phyloP scores from a whole-genome alignment of 148 eudicot species.

The Spergularia bocconei region DNA sequence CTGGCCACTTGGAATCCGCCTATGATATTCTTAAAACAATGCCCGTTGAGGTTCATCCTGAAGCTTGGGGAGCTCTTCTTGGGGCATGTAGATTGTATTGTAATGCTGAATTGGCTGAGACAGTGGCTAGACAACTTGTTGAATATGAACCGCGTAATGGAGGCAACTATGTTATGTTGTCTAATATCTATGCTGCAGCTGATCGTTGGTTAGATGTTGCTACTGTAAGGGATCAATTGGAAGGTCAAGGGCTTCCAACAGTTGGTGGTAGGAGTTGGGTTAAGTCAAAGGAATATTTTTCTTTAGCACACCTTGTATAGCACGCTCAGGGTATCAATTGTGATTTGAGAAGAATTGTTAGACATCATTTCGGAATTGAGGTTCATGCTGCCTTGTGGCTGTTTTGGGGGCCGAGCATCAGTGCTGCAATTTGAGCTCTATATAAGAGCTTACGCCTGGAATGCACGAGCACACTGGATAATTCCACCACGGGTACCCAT shows the following conservation, averaged over 20 bases:
- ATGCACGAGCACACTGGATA: neutral
- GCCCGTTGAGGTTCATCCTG: conserved; percentile 54
- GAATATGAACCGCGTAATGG: conserved; percentile 58
- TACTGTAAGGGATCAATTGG: conserved; percentile 45
- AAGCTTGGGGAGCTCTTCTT: conserved; percentile 81
- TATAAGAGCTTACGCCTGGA: neutral
- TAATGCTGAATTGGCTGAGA: conserved; percentile 47
- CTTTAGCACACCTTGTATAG: conserved; percentile 9
- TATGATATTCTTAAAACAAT: conserved; percentile 52
- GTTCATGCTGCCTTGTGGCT: neutral
- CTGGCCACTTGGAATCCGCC: conserved; percentile 56
- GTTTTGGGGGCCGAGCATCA: neutral
- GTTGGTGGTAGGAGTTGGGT: conserved; percentile 51
- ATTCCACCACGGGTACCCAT: neutral
- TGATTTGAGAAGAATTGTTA: neutral
- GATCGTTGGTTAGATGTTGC: conserved; percentile 62
- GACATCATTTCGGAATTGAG: neutral
- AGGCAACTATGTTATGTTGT: conserved; percentile 55
- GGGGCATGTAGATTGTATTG: conserved; percentile 63
- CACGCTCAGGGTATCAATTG: neutral
- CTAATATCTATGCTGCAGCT: conserved; percentile 64
- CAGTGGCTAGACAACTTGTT: conserved; percentile 41
- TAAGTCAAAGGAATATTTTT: conserved; percentile 22
- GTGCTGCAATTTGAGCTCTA: neutral
- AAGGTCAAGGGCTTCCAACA: conserved; percentile 45